A percentile compares a stretch with the other conserved stretches of the same genome.
phyloP scores from a whole-genome alignment of 2,329 filamentous ascomycete species.

The Aplosporella prunicola region DNA sequence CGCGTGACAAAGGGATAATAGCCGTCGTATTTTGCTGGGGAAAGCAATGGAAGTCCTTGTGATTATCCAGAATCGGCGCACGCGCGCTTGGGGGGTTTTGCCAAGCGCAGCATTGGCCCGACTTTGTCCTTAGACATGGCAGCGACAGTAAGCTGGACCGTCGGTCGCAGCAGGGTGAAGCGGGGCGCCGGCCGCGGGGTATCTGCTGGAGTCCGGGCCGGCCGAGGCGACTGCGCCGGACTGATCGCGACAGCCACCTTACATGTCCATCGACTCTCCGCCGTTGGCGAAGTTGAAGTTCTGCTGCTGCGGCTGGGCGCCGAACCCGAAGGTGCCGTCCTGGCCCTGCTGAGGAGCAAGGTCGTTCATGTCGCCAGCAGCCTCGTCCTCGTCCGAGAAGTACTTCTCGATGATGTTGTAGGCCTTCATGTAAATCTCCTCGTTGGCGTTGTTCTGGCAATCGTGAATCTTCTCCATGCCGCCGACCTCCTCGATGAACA shows the following conservation, averaged over 20 bases:
- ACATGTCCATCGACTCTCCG: constrained; percentile 67
- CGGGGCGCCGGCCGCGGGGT: too few species aligned
- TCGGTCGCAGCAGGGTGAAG: too few species aligned
- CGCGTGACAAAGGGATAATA: constrained; percentile 5
- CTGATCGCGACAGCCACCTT: constrained; percentile 24
- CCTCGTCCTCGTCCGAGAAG: constrained; percentile 96
- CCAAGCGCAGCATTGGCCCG: constrained; percentile 5
- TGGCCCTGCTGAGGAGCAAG: constrained; percentile 63
- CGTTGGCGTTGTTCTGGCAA: constrained; percentile 99
- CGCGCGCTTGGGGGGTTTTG: constrained; percentile 1
- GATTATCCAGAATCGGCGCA: constrained; percentile 7
- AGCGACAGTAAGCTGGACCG: constrained; percentile 3
- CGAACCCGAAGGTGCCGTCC: constrained; percentile 71
- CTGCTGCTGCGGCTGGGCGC: constrained; percentile 51
- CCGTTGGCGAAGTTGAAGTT: constrained; percentile 91
- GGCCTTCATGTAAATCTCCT: constrained; percentile 99
- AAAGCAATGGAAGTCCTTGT: constrained; percentile 6
- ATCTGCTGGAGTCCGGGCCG: too few species aligned
- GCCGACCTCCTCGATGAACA: constrained; percentile 97
- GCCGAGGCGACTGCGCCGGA: constrained; percentile 3
- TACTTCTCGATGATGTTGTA: constrained; percentile 99
- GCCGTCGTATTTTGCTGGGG: constrained; percentile 7
- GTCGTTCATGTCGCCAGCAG: constrained; percentile 66
- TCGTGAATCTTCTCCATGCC: constrained; percentile 99
- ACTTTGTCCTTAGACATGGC: constrained; percentile 7